Evolutionary conservation across 2,329 filamentous ascomycete genomes (phyloP).

Genomic region (Colletotrichum sp.): DNA sequence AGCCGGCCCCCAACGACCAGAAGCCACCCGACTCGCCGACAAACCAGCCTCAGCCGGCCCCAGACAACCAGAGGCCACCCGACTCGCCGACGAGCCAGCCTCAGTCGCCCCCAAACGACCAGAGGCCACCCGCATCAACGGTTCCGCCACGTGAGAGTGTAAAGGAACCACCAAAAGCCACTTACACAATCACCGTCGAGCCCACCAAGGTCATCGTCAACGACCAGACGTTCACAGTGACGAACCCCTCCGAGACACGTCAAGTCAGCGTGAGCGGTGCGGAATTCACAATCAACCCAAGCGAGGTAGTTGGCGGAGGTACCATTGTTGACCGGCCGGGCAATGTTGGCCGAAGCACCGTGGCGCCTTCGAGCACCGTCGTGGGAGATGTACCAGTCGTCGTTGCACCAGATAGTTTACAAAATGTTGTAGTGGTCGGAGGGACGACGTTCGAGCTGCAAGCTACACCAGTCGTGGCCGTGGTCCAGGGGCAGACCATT

Average conservation of each 20-base stretch:
- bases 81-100: not conserved
- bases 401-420: constrained; percentile 36
- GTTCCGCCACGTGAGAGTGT: not conserved
- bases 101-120: not conserved
- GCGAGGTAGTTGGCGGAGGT: constrained; percentile 48
- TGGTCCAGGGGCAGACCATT: constrained; percentile 37
- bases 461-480: constrained; percentile 38
- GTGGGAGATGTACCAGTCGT: constrained; percentile 46
- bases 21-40: constrained; percentile 2
- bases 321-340: constrained; percentile 48
- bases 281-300: constrained; percentile 55
- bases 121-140: not conserved
- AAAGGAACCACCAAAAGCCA: not conserved
- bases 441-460: constrained; percentile 48
- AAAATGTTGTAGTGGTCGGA: constrained; percentile 44
- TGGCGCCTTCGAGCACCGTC: constrained; percentile 36
- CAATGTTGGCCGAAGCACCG: not conserved
- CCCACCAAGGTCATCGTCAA: constrained; percentile 53
- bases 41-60: not conserved
- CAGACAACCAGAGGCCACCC: not conserved
- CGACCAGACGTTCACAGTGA: constrained; percentile 46
- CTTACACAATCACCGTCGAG: constrained; percentile 48
- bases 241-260: constrained; percentile 40
- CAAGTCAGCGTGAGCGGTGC: constrained; percentile 46
- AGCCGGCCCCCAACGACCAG: not conserved